A percentile compares a stretch with the other conserved stretches of the same genome.
phyloP scores from a whole-genome alignment of 208 protist species.

The Crithidia bombi region DNA sequence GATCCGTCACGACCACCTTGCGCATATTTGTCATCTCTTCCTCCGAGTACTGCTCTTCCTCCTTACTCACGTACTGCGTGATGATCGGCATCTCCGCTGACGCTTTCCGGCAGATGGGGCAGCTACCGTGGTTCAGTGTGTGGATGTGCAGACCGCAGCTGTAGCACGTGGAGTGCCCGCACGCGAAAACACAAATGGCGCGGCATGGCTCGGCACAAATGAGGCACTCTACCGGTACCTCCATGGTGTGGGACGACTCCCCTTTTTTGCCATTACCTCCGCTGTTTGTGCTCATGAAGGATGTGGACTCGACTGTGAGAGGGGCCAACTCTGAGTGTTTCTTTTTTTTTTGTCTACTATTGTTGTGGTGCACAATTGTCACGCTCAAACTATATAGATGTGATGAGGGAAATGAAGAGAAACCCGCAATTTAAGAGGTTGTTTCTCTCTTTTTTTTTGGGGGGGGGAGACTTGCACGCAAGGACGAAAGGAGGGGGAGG shows the following conservation, averaged over 20 bases:
- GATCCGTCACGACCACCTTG: slow-evolving; percentile 33
- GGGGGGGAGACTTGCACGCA: no score
- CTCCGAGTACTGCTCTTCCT: slow-evolving; percentile 61
- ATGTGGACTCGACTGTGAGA: background rate
- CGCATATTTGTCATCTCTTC: slow-evolving; percentile 59
- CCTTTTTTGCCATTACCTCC: slow-evolving; percentile 1
- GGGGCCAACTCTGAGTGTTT: no score
- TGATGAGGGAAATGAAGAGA: no score
- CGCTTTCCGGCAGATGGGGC: slow-evolving; percentile 75
- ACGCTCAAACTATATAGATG: no score
- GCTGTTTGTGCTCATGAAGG: slow-evolving; percentile 5
- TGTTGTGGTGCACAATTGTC: no score
- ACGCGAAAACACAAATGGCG: slow-evolving; percentile 76
- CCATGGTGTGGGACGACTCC: slow-evolving; percentile 1
- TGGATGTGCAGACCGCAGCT: slow-evolving; percentile 86
- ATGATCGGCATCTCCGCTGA: slow-evolving; percentile 49
- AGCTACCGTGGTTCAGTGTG: slow-evolving; percentile 47
- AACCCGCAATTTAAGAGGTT: no score
- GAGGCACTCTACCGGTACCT: slow-evolving; percentile 72
- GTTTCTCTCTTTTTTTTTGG: no score
- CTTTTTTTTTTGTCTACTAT: no score
- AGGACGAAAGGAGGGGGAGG: no score
- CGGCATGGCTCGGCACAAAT: slow-evolving; percentile 76
- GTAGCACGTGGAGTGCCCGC: slow-evolving; percentile 87
- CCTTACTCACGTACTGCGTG: slow-evolving; percentile 44